Percentiles rank a stretch among this genome's conserved stretches.
Evolutionary conservation across 2,329 filamentous ascomycete genomes (phyloP).

Genomic region (Ilyonectria robusta): DNA sequence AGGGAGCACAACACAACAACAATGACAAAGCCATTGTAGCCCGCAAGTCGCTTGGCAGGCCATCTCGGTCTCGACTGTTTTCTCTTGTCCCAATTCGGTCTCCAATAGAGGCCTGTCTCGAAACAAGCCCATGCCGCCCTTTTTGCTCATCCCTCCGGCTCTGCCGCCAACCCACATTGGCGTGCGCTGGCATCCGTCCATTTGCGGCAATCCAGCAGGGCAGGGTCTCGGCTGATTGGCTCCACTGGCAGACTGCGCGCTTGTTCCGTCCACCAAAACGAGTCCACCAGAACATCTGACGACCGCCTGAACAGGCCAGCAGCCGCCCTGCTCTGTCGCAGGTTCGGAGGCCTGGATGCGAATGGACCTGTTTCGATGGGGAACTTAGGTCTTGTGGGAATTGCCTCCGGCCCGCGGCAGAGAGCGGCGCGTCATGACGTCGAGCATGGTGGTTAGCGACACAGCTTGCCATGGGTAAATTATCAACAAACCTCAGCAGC

Average conservation of each 20-base stretch:
- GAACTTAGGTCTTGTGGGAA: not conserved
- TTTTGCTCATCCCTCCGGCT: constrained; percentile 1
- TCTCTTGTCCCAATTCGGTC: not conserved
- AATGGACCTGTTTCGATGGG: constrained; percentile 7
- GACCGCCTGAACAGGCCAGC: constrained; percentile 19
- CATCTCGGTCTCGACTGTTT: not conserved
- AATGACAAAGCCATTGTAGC: not conserved
- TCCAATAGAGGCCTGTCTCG: not conserved
- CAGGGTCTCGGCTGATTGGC: constrained; percentile 26
- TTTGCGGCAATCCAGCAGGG: constrained; percentile 24
- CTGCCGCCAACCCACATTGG: not conserved
- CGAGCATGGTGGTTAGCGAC: not conserved
- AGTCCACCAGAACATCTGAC: constrained; percentile 7
- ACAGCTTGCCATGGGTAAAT: not conserved
- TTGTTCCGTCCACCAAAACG: constrained; percentile 12
- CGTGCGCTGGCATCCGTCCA: constrained; percentile 11
- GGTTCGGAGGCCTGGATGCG: constrained; percentile 1
- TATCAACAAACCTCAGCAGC: constrained; percentile 5
- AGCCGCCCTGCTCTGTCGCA: constrained; percentile 10
- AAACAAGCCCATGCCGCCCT: constrained; percentile 9
- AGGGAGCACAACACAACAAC: constrained; percentile 11
- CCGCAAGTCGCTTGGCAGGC: not conserved
- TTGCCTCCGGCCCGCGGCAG: not conserved
- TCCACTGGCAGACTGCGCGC: not conserved
- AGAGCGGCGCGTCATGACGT: not conserved